phyloP scores from a whole-genome alignment of 441 rosid species.

The Rhodomyrtus psidioides region DNA sequence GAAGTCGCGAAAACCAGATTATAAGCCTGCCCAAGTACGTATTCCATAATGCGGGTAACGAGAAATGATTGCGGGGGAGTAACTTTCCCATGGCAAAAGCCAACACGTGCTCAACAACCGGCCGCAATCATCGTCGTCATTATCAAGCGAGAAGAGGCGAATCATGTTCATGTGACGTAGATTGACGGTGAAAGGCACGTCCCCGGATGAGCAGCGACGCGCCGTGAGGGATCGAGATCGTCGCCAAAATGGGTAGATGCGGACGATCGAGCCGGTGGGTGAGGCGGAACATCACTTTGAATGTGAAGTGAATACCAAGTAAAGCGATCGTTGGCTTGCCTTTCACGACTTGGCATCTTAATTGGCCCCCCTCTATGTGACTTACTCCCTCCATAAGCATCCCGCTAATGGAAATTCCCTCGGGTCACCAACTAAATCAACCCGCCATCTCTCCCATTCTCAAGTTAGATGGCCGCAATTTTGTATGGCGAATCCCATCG shows the following conservation, averaged over 20 bases:
- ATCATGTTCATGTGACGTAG: background rate
- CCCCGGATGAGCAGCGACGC: background rate
- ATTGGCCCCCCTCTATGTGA: background rate
- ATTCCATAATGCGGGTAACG: background rate
- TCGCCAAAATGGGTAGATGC: background rate
- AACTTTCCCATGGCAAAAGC: background rate
- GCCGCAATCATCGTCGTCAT: background rate
- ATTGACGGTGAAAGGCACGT: background rate
- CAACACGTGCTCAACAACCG: background rate
- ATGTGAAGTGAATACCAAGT: background rate
- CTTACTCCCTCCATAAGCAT: background rate
- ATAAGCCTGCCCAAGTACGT: background rate
- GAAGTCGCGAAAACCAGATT: background rate
- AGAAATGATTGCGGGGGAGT: background rate
- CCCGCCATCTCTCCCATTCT: background rate
- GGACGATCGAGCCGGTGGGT: background rate
- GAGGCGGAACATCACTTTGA: background rate
- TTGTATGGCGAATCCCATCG: background rate
- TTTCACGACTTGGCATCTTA: background rate
- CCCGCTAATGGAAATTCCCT: background rate
- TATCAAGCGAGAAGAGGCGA: background rate
- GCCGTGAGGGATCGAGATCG: background rate
- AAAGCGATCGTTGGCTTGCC: background rate
- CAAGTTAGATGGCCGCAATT: background rate
- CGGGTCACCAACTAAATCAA: background rate